Evolutionary conservation across 1,284 basidiomycete species (phyloP).

Genomic region (Abortiporus biennis): DNA sequence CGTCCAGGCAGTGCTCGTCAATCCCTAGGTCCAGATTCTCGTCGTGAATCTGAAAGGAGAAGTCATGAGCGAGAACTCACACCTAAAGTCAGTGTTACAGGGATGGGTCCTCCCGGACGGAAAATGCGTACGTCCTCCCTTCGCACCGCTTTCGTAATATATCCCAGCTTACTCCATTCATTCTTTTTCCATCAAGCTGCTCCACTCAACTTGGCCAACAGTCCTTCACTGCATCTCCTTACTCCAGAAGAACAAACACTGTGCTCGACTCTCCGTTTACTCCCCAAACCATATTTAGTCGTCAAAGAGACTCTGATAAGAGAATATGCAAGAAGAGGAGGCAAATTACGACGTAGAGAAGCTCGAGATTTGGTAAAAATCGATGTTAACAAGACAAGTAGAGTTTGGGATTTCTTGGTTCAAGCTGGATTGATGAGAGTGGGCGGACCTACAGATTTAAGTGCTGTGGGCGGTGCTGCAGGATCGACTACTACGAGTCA

Average conservation of each 20-base stretch:
- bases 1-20: slow-evolving; percentile 41
- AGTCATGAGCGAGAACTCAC: slow-evolving; percentile 56
- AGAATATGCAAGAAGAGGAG: slow-evolving; percentile 86
- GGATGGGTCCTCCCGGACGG: slow-evolving; percentile 33
- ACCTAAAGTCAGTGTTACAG: slow-evolving; percentile 37
- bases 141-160: slow-evolving; percentile 3
- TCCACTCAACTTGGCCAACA: slow-evolving; percentile 83
- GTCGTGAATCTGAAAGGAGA: slow-evolving; percentile 45
- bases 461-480: too few relatives aligned
- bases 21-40: slow-evolving; percentile 52
- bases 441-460: too few relatives aligned
- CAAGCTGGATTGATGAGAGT: slow-evolving; percentile 61
- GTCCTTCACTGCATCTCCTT: slow-evolving; percentile 82
- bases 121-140: slow-evolving; percentile 35
- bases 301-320: slow-evolving; percentile 91
- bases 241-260: slow-evolving; percentile 81
- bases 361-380: slow-evolving; percentile 87
- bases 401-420: slow-evolving; percentile 86
- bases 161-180: slow-evolving; percentile 4
- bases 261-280: slow-evolving; percentile 83
- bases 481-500: slow-evolving; percentile 11
- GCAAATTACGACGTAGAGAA: slow-evolving; percentile 79
- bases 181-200: slow-evolving; percentile 36
- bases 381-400: slow-evolving; percentile 86
- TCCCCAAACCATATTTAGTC: slow-evolving; percentile 88